Evolutionary conservation across 306 rosid genomes (phyloP), one percentile per base, ranked within the genome.

Genomic region (Ormosia semicastrata): DNA sequence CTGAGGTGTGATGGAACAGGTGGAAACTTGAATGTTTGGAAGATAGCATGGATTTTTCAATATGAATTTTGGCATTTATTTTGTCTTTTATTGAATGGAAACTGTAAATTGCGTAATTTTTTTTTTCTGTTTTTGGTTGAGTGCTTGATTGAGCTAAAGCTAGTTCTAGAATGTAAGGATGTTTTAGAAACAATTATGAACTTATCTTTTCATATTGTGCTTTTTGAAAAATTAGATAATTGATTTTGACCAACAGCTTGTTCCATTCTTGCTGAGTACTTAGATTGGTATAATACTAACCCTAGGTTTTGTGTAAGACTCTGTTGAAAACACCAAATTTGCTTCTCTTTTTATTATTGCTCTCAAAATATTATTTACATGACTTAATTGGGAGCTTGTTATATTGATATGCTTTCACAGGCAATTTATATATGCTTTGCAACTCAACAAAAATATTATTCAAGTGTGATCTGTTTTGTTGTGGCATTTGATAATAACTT

Each of bases 1-100:
- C 93, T 95, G 2, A 87, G 93, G 77, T 95, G 99, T 84, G 98
- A 93, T 90, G 99, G 98, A 67, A 95, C 99, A 81, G 99, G 99
- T 91, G 3, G 64, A 82, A 47, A 13, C 81, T 71, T 84, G 41
- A 37, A 66, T 83, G 66, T 77, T 50, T 8, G 47, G 8, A 53
- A 65, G 56, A 66, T 57, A 36, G 14, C 59, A 11, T 44, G 37
- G 53, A 18, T 33, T 39, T 30, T 47, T 49, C 34, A 80, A 53
- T 59, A 7, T 40, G 8, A 62, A 11, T 74, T 7, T 39, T 65
- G 3, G 5, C 8, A 14, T 63, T 8, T 73, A 40, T 53, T 47
- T 40, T 40, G 30, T 57, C 56, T 46, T 7, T 8, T 75, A 8
- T 59, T 43, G 30, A 58, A 43, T 73, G 60, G 46, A 49, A 50